Conservation (phyloP, 2,329 filamentous ascomycete genomes). For the Colletotrichum eleusines region DNA sequence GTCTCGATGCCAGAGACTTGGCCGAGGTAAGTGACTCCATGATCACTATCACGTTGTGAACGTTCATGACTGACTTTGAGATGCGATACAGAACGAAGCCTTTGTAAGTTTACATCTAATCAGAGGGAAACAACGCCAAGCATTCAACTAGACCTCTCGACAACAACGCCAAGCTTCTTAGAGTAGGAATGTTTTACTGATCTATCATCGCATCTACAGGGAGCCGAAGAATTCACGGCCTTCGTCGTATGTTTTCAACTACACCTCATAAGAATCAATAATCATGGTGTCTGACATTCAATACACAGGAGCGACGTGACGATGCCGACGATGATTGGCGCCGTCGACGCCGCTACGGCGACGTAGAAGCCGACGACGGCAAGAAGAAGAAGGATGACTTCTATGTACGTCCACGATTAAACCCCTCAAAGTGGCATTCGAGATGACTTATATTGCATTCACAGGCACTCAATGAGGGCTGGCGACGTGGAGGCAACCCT, state of each 20-base stretch:
- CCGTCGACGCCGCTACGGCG: not conserved
- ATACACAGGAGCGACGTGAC: not conserved
- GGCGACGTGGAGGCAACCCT: not conserved
- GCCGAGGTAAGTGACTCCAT: not conserved
- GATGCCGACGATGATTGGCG: not conserved
- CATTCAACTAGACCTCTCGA: no score
- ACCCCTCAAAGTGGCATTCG: no score
- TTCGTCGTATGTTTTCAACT: not conserved
- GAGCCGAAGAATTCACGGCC: not conserved
- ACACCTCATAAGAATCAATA: no score
- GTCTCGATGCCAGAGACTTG: not conserved
- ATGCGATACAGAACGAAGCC: not conserved
- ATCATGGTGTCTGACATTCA: not conserved
- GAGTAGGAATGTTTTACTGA: no score
- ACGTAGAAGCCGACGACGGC: not conserved
- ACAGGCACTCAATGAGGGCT: not conserved
- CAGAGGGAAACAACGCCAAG: not conserved
- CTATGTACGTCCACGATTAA: no score
- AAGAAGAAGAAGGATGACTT: not conserved
- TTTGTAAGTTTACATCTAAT: not conserved
- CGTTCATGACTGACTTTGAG: not conserved
- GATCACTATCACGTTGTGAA: no score
- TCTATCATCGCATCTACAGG: no score
- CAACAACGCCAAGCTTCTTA: no score
- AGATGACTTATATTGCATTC: no score